Evolutionary conservation across 768 basidiomycete species (phyloP).

Genomic region (Termitomyces sp.): DNA sequence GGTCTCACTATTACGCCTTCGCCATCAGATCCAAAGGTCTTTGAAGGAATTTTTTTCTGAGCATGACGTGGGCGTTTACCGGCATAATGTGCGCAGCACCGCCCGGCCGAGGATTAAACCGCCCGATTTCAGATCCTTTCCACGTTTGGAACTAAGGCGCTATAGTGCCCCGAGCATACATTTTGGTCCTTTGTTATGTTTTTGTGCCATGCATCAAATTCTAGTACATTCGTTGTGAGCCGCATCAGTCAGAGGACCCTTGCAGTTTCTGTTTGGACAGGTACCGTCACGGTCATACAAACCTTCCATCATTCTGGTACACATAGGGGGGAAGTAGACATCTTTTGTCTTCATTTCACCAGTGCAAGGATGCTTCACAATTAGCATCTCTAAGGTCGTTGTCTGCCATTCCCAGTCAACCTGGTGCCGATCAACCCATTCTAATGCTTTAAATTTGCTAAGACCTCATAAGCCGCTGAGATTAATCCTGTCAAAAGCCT

Average conservation of each 20-base stretch:
- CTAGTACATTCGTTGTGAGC: constrained; percentile 11
- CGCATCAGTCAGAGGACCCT: constrained; percentile 3
- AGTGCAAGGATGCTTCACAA: not conserved
- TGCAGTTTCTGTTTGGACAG: not conserved
- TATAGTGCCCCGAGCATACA: not conserved
- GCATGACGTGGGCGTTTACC: not conserved
- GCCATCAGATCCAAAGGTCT: not conserved
- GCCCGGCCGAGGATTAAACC: not conserved
- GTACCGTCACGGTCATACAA: constrained; percentile 6
- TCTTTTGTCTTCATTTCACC: not conserved
- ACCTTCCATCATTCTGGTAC: not conserved
- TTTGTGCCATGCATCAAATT: constrained; percentile 9
- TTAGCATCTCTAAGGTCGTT: not conserved
- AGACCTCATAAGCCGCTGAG: too few species aligned
- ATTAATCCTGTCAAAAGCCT: not conserved
- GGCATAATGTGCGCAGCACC: not conserved
- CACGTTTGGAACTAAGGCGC: not conserved
- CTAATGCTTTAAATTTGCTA: not conserved
- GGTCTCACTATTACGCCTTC: not conserved
- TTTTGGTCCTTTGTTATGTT: constrained; percentile 6
- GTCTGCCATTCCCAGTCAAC: not conserved
- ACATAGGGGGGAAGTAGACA: too few species aligned
- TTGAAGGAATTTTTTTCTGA: not conserved
- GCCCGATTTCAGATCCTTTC: constrained; percentile 2
- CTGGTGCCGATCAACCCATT: not conserved